These are phyloP conservation scores for Ophiostoma ulmi DNA, from an alignment of 2,329 filamentous ascomycete species.

Conservation along the genomic window DNA sequence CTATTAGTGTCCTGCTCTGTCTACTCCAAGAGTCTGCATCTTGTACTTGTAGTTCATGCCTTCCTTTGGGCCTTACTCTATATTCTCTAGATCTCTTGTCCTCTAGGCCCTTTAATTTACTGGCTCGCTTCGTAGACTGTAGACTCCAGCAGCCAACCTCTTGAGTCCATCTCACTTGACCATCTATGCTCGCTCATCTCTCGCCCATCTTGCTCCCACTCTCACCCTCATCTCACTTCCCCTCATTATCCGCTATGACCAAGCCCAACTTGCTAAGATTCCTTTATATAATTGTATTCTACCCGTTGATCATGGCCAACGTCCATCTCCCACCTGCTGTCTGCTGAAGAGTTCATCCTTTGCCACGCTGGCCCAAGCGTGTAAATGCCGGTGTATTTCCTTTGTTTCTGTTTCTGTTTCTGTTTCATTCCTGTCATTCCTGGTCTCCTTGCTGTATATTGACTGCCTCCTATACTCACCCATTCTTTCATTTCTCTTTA, in stretches of 20 bases:
- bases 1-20: not conserved
- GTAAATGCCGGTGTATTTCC: not conserved
- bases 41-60: not conserved
- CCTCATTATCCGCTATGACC: not conserved
- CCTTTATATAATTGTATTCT: not conserved
- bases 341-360: not conserved
- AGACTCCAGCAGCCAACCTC: not conserved
- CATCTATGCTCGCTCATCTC: not conserved
- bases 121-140: not conserved
- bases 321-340: not conserved
- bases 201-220: not conserved
- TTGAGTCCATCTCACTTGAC: not conserved
- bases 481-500: not conserved
- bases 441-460: not conserved
- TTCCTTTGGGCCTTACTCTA: not conserved
- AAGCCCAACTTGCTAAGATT: not conserved
- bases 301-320: not conserved
- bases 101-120: not conserved
- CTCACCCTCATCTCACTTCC: not conserved
- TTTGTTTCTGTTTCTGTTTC: not conserved
- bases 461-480: not conserved
- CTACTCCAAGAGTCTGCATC: not conserved
- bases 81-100: not conserved
- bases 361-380: not conserved
- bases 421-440: not conserved